Evolutionary conservation across 169 alveolate genomes (phyloP), one percentile per base, ranked within the genome.

Genomic region (Cryptosporidium ubiquitum): DNA sequence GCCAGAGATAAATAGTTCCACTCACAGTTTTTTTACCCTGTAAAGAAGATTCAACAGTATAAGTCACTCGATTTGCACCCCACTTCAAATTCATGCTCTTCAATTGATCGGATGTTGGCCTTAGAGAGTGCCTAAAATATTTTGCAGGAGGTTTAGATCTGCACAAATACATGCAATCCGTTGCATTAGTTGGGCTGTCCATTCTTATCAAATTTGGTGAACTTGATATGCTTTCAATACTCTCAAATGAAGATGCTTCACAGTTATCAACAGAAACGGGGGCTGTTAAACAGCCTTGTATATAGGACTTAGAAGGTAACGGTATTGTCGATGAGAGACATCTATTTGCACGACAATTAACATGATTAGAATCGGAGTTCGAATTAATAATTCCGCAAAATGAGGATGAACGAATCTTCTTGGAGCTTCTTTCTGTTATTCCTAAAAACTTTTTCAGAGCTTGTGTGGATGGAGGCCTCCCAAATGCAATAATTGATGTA

Each of bases 1-100:
- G 95, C 99, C 99, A 98, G 42, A 97, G 92, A 91, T 96, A 98
- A 1, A 98, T 94, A 47, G 96, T 92, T 16, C 98, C 98, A 60
- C 91, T 92, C 33, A 97, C 95, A 68, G 98, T 94, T 91, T 97
- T 95, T 52, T 94, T 94, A 0, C 99, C 99, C 93, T 96, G 97
- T 42, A 95, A 91, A 29, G 97, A 71, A 20, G 98, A 95, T 31
- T 93, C 94, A 51, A 96, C 98, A 9, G 97, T 85, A 73, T 95
- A 96, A 51, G 96, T 95, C 23, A 96, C 95, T 79, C 93, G 74
- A 85, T 96, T 96, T 18, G 95, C 95, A 31, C 98, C 98, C 91
- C 94, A 94, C 91, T 96, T 94, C 70, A 96, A 84, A 69, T 92
- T 92, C 69, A 96, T 86, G n/a, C 95, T 68, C 51, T 92, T 95